phyloP scores from a whole-genome alignment of 768 basidiomycete species.

The Lentinula sp. region DNA sequence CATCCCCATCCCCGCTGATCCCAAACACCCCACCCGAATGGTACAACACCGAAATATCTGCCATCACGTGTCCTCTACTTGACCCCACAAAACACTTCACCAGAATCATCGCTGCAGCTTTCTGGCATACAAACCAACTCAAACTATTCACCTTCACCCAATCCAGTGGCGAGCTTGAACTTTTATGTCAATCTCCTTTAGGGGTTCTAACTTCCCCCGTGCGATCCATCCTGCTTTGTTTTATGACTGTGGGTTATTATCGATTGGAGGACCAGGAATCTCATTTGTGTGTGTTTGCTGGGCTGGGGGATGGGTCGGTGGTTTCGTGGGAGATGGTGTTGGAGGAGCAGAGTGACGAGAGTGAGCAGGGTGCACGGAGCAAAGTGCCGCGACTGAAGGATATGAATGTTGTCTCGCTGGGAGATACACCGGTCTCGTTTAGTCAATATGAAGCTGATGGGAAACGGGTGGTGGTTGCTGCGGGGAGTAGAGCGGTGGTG shows the following conservation, averaged over 20 bases:
- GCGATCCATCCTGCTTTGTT: conserved; percentile 46
- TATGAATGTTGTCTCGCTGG: conserved; percentile 58
- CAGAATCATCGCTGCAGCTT: conserved; percentile 52
- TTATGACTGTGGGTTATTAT: conserved; percentile 43
- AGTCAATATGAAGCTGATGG: conserved; percentile 50
- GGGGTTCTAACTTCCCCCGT: conserved; percentile 32
- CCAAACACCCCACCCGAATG: conserved; percentile 1
- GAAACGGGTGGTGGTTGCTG: conserved; percentile 58
- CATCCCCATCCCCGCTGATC: not conserved
- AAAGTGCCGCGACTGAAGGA: conserved; percentile 27
- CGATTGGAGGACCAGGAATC: conserved; percentile 25
- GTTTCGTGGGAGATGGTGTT: conserved; percentile 46
- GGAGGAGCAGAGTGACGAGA: conserved; percentile 15
- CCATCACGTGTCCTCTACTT: conserved; percentile 58
- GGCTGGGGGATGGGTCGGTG: conserved; percentile 72
- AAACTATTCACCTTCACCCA: conserved; percentile 39
- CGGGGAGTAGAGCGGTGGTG: conserved; percentile 63
- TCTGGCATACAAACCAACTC: conserved; percentile 68
- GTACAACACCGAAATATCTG: conserved; percentile 50
- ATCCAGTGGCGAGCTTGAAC: conserved; percentile 11
- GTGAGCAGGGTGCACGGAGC: too few relatives aligned
- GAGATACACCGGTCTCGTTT: conserved; percentile 60
- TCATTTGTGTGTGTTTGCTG: conserved; percentile 59
- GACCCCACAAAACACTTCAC: conserved; percentile 43
- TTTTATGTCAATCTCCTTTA: conserved; percentile 25